phyloP scores from a whole-genome alignment of 345 rosid species.

The Xanthoceras sorbifolium region DNA sequence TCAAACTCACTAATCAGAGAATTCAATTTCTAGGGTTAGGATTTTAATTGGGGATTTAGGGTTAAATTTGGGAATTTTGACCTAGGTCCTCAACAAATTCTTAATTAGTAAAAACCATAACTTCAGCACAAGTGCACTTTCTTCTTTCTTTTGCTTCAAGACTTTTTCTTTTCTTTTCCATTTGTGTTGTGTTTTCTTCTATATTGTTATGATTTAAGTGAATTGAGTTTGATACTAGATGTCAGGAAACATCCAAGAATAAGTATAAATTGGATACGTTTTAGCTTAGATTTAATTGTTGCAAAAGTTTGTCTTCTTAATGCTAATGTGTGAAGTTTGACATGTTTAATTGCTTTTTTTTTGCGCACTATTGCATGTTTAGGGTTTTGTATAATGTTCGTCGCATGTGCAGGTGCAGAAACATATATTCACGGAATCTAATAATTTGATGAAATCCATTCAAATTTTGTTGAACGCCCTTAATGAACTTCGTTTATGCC shows the following conservation, averaged over 20 bases:
- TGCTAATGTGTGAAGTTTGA: neutral
- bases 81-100: too few relatives aligned
- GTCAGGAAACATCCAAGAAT: neutral
- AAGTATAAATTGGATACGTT: neutral
- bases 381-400: constrained; percentile 5
- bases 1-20: too few relatives aligned
- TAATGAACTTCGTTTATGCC: constrained; percentile 79
- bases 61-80: too few relatives aligned
- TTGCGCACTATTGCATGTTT: neutral
- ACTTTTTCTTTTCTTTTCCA: neutral
- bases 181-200: neutral
- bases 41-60: too few relatives aligned
- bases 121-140: neutral
- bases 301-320: neutral
- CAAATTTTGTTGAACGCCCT: constrained; percentile 80
- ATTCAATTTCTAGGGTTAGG: too few relatives aligned
- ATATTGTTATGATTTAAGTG: neutral
- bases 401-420: constrained; percentile 64
- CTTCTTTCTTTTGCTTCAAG: neutral
- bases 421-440: constrained; percentile 68
- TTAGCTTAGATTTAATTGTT: neutral
- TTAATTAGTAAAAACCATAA: neutral
- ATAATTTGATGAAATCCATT: constrained; percentile 77
- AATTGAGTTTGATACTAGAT: too few relatives aligned
- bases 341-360: constrained; percentile 2